Evolutionary conservation across 495 filamentous ascomycete species (phyloP).

Genomic region (Rhizodiscina lignyota): DNA sequence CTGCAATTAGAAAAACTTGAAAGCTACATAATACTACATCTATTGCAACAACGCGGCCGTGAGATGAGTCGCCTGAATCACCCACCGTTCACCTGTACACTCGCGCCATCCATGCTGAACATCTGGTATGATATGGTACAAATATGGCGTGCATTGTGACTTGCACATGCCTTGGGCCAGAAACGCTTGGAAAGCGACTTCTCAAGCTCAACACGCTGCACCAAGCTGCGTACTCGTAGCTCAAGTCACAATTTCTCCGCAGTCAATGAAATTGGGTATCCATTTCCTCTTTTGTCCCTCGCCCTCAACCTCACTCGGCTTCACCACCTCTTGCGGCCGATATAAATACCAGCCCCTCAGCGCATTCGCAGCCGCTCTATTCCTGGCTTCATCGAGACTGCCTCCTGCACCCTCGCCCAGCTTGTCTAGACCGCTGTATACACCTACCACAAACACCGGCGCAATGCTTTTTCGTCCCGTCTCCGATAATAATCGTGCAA

Average conservation of each 20-base stretch:
- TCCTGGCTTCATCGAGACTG: conserved; percentile 58
- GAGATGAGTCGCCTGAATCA: too few relatives aligned
- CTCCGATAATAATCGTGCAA: conserved; percentile 74
- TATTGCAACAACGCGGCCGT: too few relatives aligned
- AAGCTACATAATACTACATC: too few relatives aligned
- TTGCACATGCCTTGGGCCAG: too few relatives aligned
- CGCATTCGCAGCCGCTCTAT: conserved; percentile 61
- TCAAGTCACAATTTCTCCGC: conserved; percentile 75
- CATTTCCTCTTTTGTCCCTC: conserved; percentile 41
- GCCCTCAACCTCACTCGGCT: conserved; percentile 71
- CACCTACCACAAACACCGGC: conserved; percentile 89
- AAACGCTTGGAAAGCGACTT: too few relatives aligned
- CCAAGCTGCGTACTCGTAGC: too few relatives aligned
- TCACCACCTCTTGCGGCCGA: conserved; percentile 49
- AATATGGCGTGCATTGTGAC: too few relatives aligned
- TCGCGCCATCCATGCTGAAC: too few relatives aligned
- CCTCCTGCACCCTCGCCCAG: conserved; percentile 70
- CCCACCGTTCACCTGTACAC: too few relatives aligned
- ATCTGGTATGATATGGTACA: too few relatives aligned
- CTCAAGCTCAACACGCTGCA: too few relatives aligned
- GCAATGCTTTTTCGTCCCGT: conserved; percentile 66
- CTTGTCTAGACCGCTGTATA: conserved; percentile 76
- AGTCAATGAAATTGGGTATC: conserved; percentile 74
- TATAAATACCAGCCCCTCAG: conserved; percentile 95
- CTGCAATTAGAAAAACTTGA: too few relatives aligned